Conservation (phyloP, 1,284 basidiomycete genomes). For the Ganoderma meredithae region DNA sequence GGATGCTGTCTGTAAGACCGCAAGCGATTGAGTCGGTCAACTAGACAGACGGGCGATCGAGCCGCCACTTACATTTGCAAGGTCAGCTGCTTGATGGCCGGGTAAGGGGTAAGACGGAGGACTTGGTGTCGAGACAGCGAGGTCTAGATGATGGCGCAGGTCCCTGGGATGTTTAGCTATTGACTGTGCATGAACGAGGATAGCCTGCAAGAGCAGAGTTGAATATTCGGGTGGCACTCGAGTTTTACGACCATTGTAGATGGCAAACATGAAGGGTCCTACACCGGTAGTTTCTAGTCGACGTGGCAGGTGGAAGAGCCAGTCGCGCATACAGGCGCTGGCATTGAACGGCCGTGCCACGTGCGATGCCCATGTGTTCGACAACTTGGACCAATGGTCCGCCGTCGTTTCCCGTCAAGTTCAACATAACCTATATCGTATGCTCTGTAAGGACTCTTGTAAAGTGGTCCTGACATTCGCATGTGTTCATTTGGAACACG, state of each 20-base stretch:
- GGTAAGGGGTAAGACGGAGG: not conserved
- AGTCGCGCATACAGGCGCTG: not conserved
- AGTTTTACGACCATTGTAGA: not conserved
- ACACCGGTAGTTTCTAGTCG: not conserved
- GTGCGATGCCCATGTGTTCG: not conserved
- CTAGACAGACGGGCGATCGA: constrained; percentile 18
- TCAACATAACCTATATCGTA: not conserved
- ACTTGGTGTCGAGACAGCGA: not conserved
- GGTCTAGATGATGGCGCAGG: not conserved
- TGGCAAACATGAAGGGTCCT: not conserved
- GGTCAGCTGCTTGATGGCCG: not conserved
- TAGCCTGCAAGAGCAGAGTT: not conserved
- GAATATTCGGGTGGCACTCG: not conserved
- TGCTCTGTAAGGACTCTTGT: not conserved
- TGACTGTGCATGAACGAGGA: not conserved
- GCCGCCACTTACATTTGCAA: constrained; percentile 8
- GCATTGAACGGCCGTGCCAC: not conserved
- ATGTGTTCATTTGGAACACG: too few relatives aligned
- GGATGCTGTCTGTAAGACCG: constrained; percentile 1
- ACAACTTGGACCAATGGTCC: not conserved
- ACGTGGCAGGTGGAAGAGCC: not conserved
- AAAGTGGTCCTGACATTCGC: too few relatives aligned
- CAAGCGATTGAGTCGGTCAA: constrained; percentile 14
- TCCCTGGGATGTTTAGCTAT: too few relatives aligned
- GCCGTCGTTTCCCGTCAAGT: not conserved